Evolutionary conservation across 495 filamentous ascomycete species (phyloP).

Genomic region (Cenococcum geophilum): DNA sequence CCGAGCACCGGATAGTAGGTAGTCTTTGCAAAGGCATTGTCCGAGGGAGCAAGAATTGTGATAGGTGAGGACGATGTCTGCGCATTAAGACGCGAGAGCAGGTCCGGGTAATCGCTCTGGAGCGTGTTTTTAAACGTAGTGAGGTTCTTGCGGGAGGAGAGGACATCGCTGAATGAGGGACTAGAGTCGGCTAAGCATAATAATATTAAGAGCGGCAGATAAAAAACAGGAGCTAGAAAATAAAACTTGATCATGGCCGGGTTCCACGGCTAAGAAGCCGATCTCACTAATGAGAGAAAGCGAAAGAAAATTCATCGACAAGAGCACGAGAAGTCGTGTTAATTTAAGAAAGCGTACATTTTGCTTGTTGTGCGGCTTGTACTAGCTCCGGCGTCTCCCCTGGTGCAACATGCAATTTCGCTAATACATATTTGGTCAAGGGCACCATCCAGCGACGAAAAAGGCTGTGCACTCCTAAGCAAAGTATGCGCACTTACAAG

Average conservation of each 20-base stretch:
- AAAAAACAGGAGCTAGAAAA: neutral
- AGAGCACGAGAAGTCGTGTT: too few relatives aligned
- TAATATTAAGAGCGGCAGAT: neutral
- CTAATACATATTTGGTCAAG: too few relatives aligned
- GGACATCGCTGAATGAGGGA: conserved; percentile 1
- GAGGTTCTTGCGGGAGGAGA: neutral
- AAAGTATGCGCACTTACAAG: too few relatives aligned
- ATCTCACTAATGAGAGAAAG: too few relatives aligned
- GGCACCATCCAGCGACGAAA: too few relatives aligned
- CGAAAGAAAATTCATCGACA: too few relatives aligned
- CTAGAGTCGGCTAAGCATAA: neutral
- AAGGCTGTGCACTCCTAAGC: too few relatives aligned
- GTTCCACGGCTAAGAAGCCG: too few relatives aligned
- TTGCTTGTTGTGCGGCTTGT: too few relatives aligned
- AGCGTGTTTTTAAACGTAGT: neutral
- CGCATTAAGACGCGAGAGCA: neutral
- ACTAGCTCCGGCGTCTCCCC: too few relatives aligned
- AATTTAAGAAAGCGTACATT: too few relatives aligned
- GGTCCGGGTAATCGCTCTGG: neutral
- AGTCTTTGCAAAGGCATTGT: conserved; percentile 7
- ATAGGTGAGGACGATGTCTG: neutral
- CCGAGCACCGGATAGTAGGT: neutral
- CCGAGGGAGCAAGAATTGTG: neutral
- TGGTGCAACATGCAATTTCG: too few relatives aligned
- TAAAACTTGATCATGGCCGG: neutral